Conservation (phyloP, 208 protist species). For the Acanthamoeba lenticulata region DNA sequence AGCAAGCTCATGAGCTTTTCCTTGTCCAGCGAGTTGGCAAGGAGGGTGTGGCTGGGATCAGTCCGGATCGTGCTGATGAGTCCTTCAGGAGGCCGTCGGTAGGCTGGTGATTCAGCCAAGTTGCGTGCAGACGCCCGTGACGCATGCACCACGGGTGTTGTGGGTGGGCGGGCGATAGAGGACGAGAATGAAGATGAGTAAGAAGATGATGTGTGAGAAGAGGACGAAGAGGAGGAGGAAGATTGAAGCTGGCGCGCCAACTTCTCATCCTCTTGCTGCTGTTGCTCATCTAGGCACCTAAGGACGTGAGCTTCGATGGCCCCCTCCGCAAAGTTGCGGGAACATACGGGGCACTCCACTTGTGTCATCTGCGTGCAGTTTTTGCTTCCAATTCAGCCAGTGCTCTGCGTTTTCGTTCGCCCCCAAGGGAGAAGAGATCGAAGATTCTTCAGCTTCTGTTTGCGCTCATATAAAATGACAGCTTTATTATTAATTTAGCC, state of each 20-base stretch:
- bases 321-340: not conserved
- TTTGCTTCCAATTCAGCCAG: too few relatives aligned
- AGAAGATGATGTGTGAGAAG: too few relatives aligned
- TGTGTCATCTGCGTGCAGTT: too few relatives aligned
- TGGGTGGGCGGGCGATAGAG: not conserved
- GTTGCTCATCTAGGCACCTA: not conserved
- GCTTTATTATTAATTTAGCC: too few relatives aligned
- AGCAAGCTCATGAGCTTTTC: not conserved
- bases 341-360: constrained; percentile 5
- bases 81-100: not conserved
- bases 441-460: too few relatives aligned
- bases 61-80: not conserved
- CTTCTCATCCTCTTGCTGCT: constrained; percentile 15
- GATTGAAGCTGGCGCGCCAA: not conserved
- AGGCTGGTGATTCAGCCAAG: not conserved
- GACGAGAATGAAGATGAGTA: not conserved
- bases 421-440: too few relatives aligned
- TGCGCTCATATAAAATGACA: too few relatives aligned
- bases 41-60: not conserved
- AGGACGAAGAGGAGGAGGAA: not conserved
- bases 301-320: not conserved
- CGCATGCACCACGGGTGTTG: not conserved
- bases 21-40: not conserved
- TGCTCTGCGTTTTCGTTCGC: too few relatives aligned
- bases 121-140: not conserved